A percentile compares a stretch with the other conserved stretches of the same genome.
Evolutionary conservation across 2,329 filamentous ascomycete species (phyloP).

Genomic region (Fusarium nurragi): DNA sequence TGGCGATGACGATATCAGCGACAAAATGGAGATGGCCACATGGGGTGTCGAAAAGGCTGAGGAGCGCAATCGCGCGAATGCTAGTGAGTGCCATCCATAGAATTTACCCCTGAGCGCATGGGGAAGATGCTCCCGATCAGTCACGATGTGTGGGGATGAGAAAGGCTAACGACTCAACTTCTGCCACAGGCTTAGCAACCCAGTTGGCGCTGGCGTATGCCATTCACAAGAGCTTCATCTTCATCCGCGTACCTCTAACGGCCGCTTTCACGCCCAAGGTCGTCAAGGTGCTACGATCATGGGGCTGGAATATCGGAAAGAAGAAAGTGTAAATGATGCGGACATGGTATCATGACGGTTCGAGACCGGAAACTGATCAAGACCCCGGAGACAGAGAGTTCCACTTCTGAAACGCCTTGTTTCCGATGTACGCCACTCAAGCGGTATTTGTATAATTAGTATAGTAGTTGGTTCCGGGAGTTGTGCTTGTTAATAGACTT

Average conservation of each 20-base stretch:
- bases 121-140: slow-evolving; percentile 4
- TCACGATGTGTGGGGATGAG: slow-evolving; percentile 2
- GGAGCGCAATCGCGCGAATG: slow-evolving; percentile 68
- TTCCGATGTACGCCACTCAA: slow-evolving; percentile 7
- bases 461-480: slow-evolving; percentile 4
- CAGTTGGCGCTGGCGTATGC: slow-evolving; percentile 94
- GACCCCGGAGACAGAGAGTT: slow-evolving; percentile 7
- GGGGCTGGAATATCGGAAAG: slow-evolving; percentile 97
- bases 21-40: slow-evolving; percentile 61
- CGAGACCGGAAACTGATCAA: slow-evolving; percentile 20
- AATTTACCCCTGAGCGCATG: slow-evolving; percentile 15
- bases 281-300: slow-evolving; percentile 85
- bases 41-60: slow-evolving; percentile 73
- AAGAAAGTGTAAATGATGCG: slow-evolving; percentile 47
- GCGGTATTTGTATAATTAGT: slow-evolving; percentile 25
- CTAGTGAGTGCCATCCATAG: slow-evolving; percentile 69
- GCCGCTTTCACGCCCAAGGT: slow-evolving; percentile 92
- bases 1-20: slow-evolving; percentile 56
- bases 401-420: slow-evolving; percentile 13
- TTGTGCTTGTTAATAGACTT: slow-evolving; percentile 14
- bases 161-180: slow-evolving; percentile 39
- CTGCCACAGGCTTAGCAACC: slow-evolving; percentile 69
- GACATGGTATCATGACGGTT: slow-evolving; percentile 19
- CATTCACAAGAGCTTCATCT: slow-evolving; percentile 98
- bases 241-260: slow-evolving; percentile 91